phyloP scores from a whole-genome alignment of 208 protist genomes.

The Leishmania mexicana region DNA sequence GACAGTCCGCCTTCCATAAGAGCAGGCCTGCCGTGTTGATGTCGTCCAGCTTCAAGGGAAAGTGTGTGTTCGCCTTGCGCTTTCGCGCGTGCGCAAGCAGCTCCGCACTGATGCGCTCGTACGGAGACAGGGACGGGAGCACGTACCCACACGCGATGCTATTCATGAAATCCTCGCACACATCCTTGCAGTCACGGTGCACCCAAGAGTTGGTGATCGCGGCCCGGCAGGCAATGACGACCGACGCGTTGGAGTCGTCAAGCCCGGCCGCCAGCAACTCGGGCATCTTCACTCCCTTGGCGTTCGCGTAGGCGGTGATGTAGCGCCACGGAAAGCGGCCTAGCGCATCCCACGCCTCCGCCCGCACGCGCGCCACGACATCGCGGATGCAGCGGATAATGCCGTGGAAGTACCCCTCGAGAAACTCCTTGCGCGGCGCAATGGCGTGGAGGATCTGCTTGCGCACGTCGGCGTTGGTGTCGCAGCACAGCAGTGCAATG shows the following conservation, averaged over 20 bases:
- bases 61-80: constrained; percentile 43
- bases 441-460: constrained; percentile 76
- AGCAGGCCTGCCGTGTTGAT: constrained; percentile 68
- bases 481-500: constrained; percentile 78
- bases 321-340: constrained; percentile 86
- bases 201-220: constrained; percentile 87
- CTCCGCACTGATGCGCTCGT: constrained; percentile 62
- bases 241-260: constrained; percentile 62
- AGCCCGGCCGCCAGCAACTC: constrained; percentile 67
- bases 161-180: constrained; percentile 65
- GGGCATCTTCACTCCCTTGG: constrained; percentile 57
- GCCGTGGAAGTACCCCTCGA: constrained; percentile 89
- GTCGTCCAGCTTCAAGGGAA: constrained; percentile 49
- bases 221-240: constrained; percentile 75
- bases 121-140: constrained; percentile 46
- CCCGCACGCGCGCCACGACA: constrained; percentile 78
- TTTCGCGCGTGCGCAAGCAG: constrained; percentile 62
- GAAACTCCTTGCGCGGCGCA: constrained; percentile 81
- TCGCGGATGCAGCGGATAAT: constrained; percentile 80
- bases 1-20: constrained; percentile 78
- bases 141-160: constrained; percentile 55
- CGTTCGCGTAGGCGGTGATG: constrained; percentile 72
- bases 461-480: constrained; percentile 81
- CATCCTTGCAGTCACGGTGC: constrained; percentile 78
- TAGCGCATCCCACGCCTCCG: constrained; percentile 85